These are phyloP conservation scores for Cyclaneusma minus DNA, from an alignment of 2,329 filamentous ascomycete species.

Conservation along the genomic window DNA sequence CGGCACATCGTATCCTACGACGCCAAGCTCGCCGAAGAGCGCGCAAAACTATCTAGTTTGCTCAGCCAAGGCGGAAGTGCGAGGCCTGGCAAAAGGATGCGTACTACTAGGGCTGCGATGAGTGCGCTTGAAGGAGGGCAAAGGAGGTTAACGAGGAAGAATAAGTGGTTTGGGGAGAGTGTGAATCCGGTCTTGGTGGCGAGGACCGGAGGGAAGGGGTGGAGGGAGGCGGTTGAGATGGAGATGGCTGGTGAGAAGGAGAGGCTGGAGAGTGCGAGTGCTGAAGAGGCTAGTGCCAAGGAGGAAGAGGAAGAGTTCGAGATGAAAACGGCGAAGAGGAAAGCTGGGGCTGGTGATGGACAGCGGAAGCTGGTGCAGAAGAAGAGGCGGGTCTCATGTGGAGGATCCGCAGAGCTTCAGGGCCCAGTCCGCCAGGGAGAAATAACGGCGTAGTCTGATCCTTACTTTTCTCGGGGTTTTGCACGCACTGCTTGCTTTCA, in stretches of 20 bases:
- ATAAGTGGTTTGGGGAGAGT: conserved; percentile 53
- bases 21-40: conserved; percentile 49
- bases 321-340: too few relatives aligned
- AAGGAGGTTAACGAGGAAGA: conserved; percentile 48
- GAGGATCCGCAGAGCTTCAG: too few relatives aligned
- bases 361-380: too few relatives aligned
- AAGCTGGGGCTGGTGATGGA: too few relatives aligned
- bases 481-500: too few relatives aligned
- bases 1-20: conserved; percentile 72
- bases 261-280: conserved; percentile 22
- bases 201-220: conserved; percentile 45
- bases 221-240: conserved; percentile 17
- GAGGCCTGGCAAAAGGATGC: conserved; percentile 37
- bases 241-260: conserved; percentile 11
- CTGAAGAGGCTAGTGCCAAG: conserved; percentile 22
- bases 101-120: conserved; percentile 59
- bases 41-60: conserved; percentile 44
- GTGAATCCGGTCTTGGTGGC: conserved; percentile 47
- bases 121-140: conserved; percentile 64
- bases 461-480: too few relatives aligned
- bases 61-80: conserved; percentile 44
- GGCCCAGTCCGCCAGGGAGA: too few relatives aligned
- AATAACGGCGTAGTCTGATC: too few relatives aligned
- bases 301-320: too few relatives aligned
- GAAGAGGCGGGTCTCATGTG: too few relatives aligned